Base-by-base conservation (phyloP, 2,329 filamentous ascomycete genomes). In the Tolypocladium capitatum region DNA sequence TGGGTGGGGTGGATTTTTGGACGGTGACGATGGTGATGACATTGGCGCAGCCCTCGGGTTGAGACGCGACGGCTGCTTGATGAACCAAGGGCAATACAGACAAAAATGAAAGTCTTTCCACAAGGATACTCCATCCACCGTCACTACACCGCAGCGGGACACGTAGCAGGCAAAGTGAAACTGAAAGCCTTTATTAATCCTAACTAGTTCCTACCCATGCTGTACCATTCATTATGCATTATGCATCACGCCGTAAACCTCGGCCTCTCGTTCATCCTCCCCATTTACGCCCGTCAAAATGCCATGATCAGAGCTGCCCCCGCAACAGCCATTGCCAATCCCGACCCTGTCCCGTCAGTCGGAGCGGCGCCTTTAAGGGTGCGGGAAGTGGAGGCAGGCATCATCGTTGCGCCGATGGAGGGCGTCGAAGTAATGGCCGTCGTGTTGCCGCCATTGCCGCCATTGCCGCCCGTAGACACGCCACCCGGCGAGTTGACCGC, bases 261-360 rank as follows among this genome's bases (percentile, higher is more conserved):
- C 46, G 32, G 11, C 21, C 27, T 14, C n/a, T 5, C 32, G 18
- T 24, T 14, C 20, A 28, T 33, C 44, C 21, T 32, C 46, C 13
- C 31, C 14, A 27, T 24, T 35, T 32, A 31, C n/a, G 35, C 27
- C 44, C 27, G 9, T 54, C 46, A 65, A 46, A 65, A 35, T n/a
- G 55, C 58, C 33, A 52, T 57, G 33, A 62, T 43, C 24, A 62
- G 42, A n/a, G 56, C 55, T 32, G 58, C 55, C 14, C 61, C 63
- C 44, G 56, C 60, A 40, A 60, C 50, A 7, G 54, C 56, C 18
- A 55, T 50, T 14, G 56, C 55, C 27, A 59, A 48, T 16, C 56
- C 59, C 3, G 56, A 56, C 4, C 41, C 49, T 9, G 44, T n/a
- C 4, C 49, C 58, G 9, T 55, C 55, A 5, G 59, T 57, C 3